Evolutionary conservation across 2,329 filamentous ascomycete species (phyloP).

Genomic region (Colletotrichum sp.): DNA sequence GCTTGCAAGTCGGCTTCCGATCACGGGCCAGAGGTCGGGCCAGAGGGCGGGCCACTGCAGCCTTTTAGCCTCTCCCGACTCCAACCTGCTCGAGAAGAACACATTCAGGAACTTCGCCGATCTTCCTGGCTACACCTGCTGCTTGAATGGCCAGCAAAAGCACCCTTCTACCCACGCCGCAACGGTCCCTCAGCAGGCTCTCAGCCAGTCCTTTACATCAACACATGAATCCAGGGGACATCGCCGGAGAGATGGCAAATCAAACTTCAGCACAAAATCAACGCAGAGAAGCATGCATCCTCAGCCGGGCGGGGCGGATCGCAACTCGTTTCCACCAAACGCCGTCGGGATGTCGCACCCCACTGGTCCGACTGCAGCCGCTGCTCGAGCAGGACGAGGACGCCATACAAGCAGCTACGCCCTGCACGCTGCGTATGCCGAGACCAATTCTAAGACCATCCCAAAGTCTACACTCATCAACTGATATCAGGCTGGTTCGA

Average conservation of each 20-base stretch:
- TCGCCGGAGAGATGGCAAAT: not conserved
- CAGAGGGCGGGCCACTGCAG: no score
- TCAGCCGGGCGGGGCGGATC: not conserved
- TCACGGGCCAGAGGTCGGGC: not conserved
- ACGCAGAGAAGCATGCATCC: not conserved
- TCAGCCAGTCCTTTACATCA: not conserved
- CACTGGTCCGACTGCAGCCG: no score
- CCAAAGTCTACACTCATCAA: not conserved
- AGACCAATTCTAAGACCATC: not conserved
- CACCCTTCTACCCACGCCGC: not conserved
- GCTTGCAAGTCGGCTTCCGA: not conserved
- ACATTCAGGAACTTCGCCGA: not conserved
- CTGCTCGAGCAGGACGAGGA: not conserved
- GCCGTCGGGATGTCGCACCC: not conserved
- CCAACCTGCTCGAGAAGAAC: not conserved
- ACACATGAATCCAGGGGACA: not conserved
- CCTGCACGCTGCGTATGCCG: not conserved
- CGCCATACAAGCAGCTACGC: not conserved
- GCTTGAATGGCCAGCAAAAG: not conserved
- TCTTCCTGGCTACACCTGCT: not conserved
- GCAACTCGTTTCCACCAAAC: not conserved
- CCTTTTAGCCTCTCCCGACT: not conserved
- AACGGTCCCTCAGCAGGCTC: not conserved
- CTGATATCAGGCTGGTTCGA: not conserved
- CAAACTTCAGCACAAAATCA: not conserved